Evolutionary conservation across 1,284 basidiomycete species (phyloP), one percentile per base, ranked within the genome.

Genomic region (Boletellus deceptivus): DNA sequence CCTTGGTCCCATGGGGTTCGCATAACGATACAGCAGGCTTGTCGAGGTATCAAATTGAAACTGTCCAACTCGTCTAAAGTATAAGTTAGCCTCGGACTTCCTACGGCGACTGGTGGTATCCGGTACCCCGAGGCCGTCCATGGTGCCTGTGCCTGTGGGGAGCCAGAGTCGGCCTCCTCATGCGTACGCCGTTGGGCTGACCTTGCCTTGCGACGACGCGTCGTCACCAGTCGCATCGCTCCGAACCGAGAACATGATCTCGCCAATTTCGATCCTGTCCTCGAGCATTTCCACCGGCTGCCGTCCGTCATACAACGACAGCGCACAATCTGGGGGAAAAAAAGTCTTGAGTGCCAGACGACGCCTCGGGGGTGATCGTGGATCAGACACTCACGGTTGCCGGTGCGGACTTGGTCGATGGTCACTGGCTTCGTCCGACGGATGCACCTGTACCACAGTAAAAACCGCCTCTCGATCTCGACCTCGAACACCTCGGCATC

Each of bases 371-470:
- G 6, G 16, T 10, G 2, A 18, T 29, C 27, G 10, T 11, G 10
- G 27, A 43, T 20, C 3, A 13, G 7, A 33, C 22, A 44, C 60
- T 52, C 49, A 62, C 63, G 33, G 18, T 55, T 9, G 22, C 48
- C 57, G 3, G 48, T 62, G 9, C 62, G 59, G 5, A 62, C 27
- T 60, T 64, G 52, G 20, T 56, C 54, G 8, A 62, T 39, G 9
- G 53, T 49, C 27, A 35, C 39, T 14, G 42, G 57, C 7, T 49
- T 50, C 41, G 61, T 64, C 35, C 62, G 61, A 50, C 61, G 61
- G 31, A 62, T 64, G 24, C 59, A 62, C 31, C 35, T 60, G 51
- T 64, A 66, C 36, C 54, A 11, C 0, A 62, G 17, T 27, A 64
- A 33, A 20, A 52, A 64, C 38, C 51, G 52, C 20, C 52, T 43